These are phyloP conservation scores for Berberis vulgaris DNA, from an alignment of 164 flowering plant species.

Conservation along the genomic window DNA sequence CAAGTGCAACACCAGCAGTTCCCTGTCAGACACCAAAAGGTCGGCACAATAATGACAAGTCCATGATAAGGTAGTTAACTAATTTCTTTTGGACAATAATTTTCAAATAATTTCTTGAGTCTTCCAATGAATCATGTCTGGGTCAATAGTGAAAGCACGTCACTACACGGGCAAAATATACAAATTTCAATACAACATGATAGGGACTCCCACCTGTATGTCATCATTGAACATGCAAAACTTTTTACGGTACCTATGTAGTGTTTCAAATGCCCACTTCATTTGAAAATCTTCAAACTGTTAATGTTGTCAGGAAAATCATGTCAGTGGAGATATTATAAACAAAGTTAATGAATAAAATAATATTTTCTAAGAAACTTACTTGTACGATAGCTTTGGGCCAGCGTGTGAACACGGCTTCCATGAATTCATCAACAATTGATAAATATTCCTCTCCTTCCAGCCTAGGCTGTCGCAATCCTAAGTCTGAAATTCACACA, in stretches of 20 bases:
- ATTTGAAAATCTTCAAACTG: slow-evolving; percentile 99
- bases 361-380: slow-evolving; percentile 8
- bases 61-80: background rate
- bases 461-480: slow-evolving; percentile 81
- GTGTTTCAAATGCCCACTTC: slow-evolving; percentile 99
- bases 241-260: slow-evolving; percentile 72
- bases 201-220: slow-evolving; percentile 55
- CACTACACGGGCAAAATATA: background rate
- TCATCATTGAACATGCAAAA: slow-evolving; percentile 99
- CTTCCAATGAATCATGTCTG: too few relatives aligned
- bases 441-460: slow-evolving; percentile 93
- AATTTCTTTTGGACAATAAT: too few relatives aligned
- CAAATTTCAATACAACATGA: slow-evolving; percentile 1
- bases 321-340: background rate
- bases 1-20: slow-evolving; percentile 99
- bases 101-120: too few relatives aligned
- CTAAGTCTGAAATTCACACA: slow-evolving; percentile 60
- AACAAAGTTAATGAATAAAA: slow-evolving; percentile 1
- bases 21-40: slow-evolving; percentile 42
- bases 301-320: slow-evolving; percentile 2
- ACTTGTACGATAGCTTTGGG: slow-evolving; percentile 99
- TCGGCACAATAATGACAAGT: slow-evolving; percentile 6
- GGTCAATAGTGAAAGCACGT: too few relatives aligned
- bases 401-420: slow-evolving; percentile 89
- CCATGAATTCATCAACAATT: slow-evolving; percentile 96